phyloP scores from a whole-genome alignment of 139 green algal genomes.

The Chlamydomonas incerta region DNA sequence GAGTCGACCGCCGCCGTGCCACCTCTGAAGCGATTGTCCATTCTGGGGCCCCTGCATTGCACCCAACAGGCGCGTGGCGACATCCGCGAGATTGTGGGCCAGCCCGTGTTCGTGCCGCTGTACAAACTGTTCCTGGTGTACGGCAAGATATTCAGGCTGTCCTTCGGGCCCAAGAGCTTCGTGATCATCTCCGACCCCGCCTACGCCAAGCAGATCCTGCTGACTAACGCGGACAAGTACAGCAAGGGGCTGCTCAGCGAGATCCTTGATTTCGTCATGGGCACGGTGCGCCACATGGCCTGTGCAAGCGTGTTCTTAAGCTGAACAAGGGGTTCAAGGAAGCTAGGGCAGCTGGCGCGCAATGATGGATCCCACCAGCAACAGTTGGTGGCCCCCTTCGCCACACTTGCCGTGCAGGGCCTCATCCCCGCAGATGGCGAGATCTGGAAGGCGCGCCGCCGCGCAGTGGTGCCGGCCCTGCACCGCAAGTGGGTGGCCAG shows the following conservation, averaged over 20 bases:
- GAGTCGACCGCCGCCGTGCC: too few species aligned
- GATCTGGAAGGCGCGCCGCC: conserved; percentile 76
- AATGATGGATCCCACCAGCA: background rate
- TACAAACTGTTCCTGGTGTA: conserved; percentile 87
- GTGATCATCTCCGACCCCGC: conserved; percentile 92
- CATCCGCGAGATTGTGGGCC: conserved; percentile 91
- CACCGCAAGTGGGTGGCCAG: conserved; percentile 82
- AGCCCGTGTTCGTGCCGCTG: conserved; percentile 97
- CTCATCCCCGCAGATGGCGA: conserved; percentile 96
- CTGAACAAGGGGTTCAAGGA: too few species aligned
- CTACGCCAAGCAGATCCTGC: conserved; percentile 86
- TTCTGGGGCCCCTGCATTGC: too few species aligned
- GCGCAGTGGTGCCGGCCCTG: conserved; percentile 84
- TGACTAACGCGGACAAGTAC: conserved; percentile 93
- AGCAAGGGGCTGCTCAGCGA: conserved; percentile 91
- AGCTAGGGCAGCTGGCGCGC: too few species aligned
- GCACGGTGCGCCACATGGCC: conserved; percentile 65
- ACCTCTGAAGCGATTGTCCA: too few species aligned
- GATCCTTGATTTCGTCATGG: conserved; percentile 97
- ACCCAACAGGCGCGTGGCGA: conserved; percentile 71
- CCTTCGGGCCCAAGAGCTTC: conserved; percentile 97
- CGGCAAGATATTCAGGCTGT: conserved; percentile 89
- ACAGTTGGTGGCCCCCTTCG: background rate
- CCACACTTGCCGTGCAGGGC: conserved; percentile 51
- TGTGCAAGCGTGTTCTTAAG: too few species aligned